Conservation (phyloP, 192 early-diverging fungal genomes). For the Borealophlyctis nickersoniae region DNA sequence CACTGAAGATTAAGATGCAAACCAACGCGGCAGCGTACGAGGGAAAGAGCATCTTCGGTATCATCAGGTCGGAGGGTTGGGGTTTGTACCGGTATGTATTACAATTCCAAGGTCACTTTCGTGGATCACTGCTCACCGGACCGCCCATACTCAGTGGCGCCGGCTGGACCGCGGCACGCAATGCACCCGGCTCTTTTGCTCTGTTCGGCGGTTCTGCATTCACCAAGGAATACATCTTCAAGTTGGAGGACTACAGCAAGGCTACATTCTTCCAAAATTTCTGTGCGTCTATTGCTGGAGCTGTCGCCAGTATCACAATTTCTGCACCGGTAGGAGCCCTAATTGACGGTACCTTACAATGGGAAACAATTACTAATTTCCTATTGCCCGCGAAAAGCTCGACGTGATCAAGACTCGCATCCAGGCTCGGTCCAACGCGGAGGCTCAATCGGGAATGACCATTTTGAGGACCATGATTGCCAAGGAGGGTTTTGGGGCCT, state of each 20-base stretch:
- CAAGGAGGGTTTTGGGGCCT: slow-evolving; percentile 85
- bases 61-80: slow-evolving; percentile 85
- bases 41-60: slow-evolving; percentile 74
- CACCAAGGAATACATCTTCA: slow-evolving; percentile 91
- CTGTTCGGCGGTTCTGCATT: slow-evolving; percentile 87
- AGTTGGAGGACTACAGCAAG: slow-evolving; percentile 84
- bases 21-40: slow-evolving; percentile 85
- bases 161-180: slow-evolving; percentile 94
- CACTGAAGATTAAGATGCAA: slow-evolving; percentile 98
- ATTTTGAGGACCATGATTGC: slow-evolving; percentile 88
- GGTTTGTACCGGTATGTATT: slow-evolving; percentile 76
- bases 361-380: too few species aligned
- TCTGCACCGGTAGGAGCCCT: slow-evolving; percentile 70
- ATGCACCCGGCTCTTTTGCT: slow-evolving; percentile 98
- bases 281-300: slow-evolving; percentile 91
- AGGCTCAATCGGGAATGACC: slow-evolving; percentile 80
- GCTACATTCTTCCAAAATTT: slow-evolving; percentile 99
- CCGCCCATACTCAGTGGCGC: slow-evolving; percentile 62
- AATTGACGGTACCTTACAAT: not conserved
- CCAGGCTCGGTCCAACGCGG: slow-evolving; percentile 85
- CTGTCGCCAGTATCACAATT: slow-evolving; percentile 88
- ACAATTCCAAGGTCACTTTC: not conserved
- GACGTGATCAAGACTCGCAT: slow-evolving; percentile 99
- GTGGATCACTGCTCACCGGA: not conserved
- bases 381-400: slow-evolving; percentile 47